phyloP scores from a whole-genome alignment of 2,329 filamentous ascomycete genomes.

The Trichoderma citrinoviride region DNA sequence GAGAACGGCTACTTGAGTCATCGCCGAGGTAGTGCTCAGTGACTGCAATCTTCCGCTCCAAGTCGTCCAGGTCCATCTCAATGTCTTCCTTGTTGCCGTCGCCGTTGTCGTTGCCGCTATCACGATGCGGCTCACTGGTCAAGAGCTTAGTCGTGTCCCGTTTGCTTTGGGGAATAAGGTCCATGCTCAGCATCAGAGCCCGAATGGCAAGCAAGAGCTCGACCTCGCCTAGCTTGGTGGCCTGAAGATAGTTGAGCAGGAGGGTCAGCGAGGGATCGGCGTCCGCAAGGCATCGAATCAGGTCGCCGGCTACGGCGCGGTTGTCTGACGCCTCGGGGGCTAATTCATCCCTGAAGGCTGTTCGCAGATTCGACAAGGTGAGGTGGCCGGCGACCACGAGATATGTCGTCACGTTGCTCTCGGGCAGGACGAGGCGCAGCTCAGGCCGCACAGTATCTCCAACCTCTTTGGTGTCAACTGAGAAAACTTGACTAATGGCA shows the following conservation, averaged over 20 bases:
- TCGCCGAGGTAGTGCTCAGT: slow-evolving; percentile 66
- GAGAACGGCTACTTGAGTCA: slow-evolving; percentile 60
- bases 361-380: slow-evolving; percentile 56
- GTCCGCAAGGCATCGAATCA: slow-evolving; percentile 60
- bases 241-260: slow-evolving; percentile 62
- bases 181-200: slow-evolving; percentile 66
- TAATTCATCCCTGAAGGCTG: slow-evolving; percentile 53
- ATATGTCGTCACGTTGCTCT: slow-evolving; percentile 57
- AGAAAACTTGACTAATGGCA: slow-evolving; percentile 60
- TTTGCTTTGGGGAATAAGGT: slow-evolving; percentile 49
- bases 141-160: slow-evolving; percentile 34
- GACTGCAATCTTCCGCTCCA: slow-evolving; percentile 64
- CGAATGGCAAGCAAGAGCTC: slow-evolving; percentile 67
- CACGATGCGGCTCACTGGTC: slow-evolving; percentile 31
- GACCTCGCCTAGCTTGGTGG: slow-evolving; percentile 61
- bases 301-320: slow-evolving; percentile 55
- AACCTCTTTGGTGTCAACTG: slow-evolving; percentile 47
- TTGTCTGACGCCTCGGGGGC: slow-evolving; percentile 43
- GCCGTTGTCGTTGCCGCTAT: slow-evolving; percentile 6
- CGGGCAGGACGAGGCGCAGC: slow-evolving; percentile 42
- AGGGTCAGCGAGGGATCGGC: slow-evolving; percentile 68
- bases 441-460: slow-evolving; percentile 35
- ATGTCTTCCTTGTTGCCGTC: slow-evolving; percentile 35
- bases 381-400: slow-evolving; percentile 60
- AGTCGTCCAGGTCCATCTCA: slow-evolving; percentile 56